phyloP scores from a whole-genome alignment of 2,329 filamentous ascomycete species.

The Sporothrix pallida region DNA sequence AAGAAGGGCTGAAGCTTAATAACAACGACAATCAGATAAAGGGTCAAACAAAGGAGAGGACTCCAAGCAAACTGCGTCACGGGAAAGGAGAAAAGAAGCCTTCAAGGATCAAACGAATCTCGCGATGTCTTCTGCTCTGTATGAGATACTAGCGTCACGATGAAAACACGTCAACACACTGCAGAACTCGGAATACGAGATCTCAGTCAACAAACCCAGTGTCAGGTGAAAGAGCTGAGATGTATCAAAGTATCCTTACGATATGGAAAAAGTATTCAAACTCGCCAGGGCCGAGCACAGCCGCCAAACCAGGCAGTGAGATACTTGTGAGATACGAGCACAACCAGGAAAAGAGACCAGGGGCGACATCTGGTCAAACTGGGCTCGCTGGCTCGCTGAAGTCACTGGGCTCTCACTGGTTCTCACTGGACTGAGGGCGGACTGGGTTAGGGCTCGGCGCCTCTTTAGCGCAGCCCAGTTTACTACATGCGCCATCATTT shows the following conservation, averaged over 20 bases:
- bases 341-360: neutral
- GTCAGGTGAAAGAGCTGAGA: neutral
- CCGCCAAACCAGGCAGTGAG: slow-evolving; percentile 3
- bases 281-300: neutral
- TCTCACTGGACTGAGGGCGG: neutral
- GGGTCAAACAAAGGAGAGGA: no score
- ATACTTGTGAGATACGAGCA: neutral
- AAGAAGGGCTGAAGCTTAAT: no score
- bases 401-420: no score
- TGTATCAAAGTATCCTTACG: neutral
- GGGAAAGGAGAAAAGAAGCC: neutral
- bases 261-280: neutral
- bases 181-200: slow-evolving; percentile 4
- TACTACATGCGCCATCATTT: neutral
- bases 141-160: neutral
- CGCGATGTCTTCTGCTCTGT: neutral
- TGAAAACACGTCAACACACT: neutral
- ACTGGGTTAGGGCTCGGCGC: slow-evolving; percentile 18
- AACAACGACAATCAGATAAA: no score
- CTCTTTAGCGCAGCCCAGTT: slow-evolving; percentile 21
- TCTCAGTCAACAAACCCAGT: neutral
- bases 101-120: neutral
- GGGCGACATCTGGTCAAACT: neutral
- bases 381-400: neutral
- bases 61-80: no score